Base-by-base conservation (phyloP, 2,329 filamentous ascomycete species). In the Cryphonectria japonica region DNA sequence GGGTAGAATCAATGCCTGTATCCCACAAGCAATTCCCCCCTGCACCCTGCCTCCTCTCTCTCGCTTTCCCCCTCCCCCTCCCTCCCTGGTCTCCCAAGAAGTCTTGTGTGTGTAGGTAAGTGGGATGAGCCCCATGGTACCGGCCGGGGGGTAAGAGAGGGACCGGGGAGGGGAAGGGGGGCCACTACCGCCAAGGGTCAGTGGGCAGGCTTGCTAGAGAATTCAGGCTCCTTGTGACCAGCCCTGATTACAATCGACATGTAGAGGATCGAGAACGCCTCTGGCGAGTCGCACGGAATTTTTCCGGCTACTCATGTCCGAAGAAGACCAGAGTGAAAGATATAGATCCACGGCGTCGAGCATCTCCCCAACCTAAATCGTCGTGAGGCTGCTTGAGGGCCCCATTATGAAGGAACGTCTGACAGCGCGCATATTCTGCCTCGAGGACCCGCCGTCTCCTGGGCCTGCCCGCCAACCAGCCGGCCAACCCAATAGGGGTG, bases 1-100 rank as follows among this genome's bases (percentile, higher is more conserved):
- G 79, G 78, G 77, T 76, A 77, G 54, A 75, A 76, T 72, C 72
- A 75, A 70, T 69, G 68, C 70, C 68, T 72, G 75, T 78, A 78
- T 79, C 76, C 76, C 76, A 78, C 76, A 77, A 75, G 76, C 70
- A 70, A 43, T 63, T 63, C 67, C 16, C 46, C 66, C 72, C 72
- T 73, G 70, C 69, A 71, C 59, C 46, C 64, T 43, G 34, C 39
- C 26, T 43, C 13, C 29, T 50, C 34, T n/a, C 22, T 19, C 46
- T 19, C 37, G 5, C 9, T 32, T 34, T 62, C 41, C 16, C n/a
- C 62, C 26, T 39, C 37, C 37, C 37, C 37, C 37, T 39, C 19
- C 16, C 16, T 46, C 43, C 19, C 43, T 46, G 46, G 14, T 39
- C 41, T 54, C 22, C 29, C 64, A 19, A 62, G 32, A 39, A 62